Evolutionary conservation across 306 rosid species (phyloP), one percentile per base, ranked within the genome.

Genomic region (Fragaria iinumae): DNA sequence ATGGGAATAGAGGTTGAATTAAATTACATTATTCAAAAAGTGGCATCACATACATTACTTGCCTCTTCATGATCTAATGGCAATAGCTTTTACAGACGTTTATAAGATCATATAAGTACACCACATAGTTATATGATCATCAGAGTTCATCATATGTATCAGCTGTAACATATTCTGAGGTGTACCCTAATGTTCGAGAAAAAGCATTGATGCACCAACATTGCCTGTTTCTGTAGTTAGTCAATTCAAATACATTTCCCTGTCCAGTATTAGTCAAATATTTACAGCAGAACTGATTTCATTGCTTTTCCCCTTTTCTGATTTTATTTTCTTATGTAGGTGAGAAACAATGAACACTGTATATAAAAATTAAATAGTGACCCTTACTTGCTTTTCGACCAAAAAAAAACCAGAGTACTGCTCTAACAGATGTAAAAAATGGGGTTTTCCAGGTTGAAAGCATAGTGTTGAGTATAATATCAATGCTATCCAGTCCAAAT

Each of bases 401-500:
- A 36, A 34, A 36, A 21, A 41, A 25, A n/a, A 53, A 20, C 1
- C 2, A 21, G 21, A 45, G 56, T 29, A 17, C 38, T 71, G 16
- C 17, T 49, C 8, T 65, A 14, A 50, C 23, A 65, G 74, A 50
- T 12, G 48, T 23, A 25, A 34, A 47, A 18, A 9, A 20, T 10
- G 43, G n/a, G 20, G 70, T 32, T 81, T 84, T 63, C 85, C 96
- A 96, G 99, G 99, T 96, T 81, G 99, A 96, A 86, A 96, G 99
- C 84, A 96, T 96, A 86, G 97, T 96, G 38, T 87, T 96, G 89
- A 96, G 99, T 85, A 91, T 96, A 78, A 96, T 96, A 87, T 96
- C 99, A 1, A 96, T 96, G 99, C 94, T 96, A 72, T 96, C 99
- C 13, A 59, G 98, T 64, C 99, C 99, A 1, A 96, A 96, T 78